Base-by-base conservation (phyloP, 2,329 filamentous ascomycete genomes). In the Trichophyton verrucosum region DNA sequence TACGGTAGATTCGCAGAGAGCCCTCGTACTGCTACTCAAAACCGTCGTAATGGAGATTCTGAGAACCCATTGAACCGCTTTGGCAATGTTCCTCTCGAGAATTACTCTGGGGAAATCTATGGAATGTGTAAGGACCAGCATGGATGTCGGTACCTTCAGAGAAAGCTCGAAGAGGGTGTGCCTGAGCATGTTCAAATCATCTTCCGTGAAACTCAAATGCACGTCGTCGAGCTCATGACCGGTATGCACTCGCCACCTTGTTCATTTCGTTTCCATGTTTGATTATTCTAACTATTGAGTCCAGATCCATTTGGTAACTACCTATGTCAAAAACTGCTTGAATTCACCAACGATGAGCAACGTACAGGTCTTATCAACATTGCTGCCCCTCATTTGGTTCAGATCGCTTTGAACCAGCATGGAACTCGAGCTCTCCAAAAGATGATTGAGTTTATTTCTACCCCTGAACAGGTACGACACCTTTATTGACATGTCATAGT, bases 371-470 rank as follows among this genome's bases (percentile, higher is more conserved):
- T 99, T 64, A 95, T 99, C 68, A 86, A 91, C 74, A 96, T 95
- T 68, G 91, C 94, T 46, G 85, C 90, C 17, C 82, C 86, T 59
- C 86, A 92, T 65, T 89, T 99, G 80, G 90, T 95, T 24, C 86
- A 86, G 68, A 96, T 99, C 70, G 94, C 94, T 27, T 79, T 97
- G 63, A 97, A 99, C 76, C 92, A 96, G 77, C 94, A 99, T 73
- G 94, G 94, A 67, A 99, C 94, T 62, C 86, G 94, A 60, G 94
- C 94, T 64, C 78, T 99, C 62, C 94, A 99, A 78, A 99, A 97
- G 82, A 99, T 99, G 94, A 99, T 99, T 66, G 94, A 99, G 76
- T 95, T 89, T 72, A 89, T 99, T 69, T 88, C 86, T 59, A 95
- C 89, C 27, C 81, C 85, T 2, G 85, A 88, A 69, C 94, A 99